phyloP scores from a whole-genome alignment of 192 early-diverging fungal species.

The Entophlyctis helioformis region DNA sequence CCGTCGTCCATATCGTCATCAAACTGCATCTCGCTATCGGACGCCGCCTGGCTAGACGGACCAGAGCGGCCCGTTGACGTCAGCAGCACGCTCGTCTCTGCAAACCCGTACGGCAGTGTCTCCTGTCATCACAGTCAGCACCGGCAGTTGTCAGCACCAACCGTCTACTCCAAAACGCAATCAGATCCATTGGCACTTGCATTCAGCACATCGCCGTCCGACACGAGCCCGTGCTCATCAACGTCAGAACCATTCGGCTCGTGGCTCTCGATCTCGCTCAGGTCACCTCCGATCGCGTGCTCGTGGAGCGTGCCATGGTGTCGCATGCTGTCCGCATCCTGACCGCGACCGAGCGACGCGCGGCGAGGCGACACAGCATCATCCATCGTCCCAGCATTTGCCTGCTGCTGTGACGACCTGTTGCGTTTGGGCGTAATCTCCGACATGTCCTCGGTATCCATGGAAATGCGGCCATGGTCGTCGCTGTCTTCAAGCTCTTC shows the following conservation, averaged over 20 bases:
- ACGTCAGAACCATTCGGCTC: slow-evolving; percentile 1
- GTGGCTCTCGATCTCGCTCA: background rate
- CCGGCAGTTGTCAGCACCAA: background rate
- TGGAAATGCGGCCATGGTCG: no score
- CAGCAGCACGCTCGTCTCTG: background rate
- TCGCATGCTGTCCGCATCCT: no score
- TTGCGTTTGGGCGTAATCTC: no score
- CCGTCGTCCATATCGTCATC: background rate
- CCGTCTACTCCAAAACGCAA: background rate
- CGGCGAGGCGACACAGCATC: no score
- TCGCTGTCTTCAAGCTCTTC: no score
- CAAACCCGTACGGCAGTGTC: slow-evolving; percentile 7
- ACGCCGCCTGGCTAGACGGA: background rate
- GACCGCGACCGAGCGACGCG: no score
- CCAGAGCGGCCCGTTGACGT: background rate
- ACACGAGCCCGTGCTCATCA: background rate
- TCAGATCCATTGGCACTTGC: background rate
- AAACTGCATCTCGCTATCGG: background rate
- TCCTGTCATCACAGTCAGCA: background rate
- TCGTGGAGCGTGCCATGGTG: background rate
- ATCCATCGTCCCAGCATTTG: no score
- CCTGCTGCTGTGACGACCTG: no score
- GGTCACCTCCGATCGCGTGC: slow-evolving; percentile 3
- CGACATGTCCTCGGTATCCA: no score
- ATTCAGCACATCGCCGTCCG: background rate